Base-by-base conservation (phyloP, 176 grass and related monocot species). In the Oryza officinalis region DNA sequence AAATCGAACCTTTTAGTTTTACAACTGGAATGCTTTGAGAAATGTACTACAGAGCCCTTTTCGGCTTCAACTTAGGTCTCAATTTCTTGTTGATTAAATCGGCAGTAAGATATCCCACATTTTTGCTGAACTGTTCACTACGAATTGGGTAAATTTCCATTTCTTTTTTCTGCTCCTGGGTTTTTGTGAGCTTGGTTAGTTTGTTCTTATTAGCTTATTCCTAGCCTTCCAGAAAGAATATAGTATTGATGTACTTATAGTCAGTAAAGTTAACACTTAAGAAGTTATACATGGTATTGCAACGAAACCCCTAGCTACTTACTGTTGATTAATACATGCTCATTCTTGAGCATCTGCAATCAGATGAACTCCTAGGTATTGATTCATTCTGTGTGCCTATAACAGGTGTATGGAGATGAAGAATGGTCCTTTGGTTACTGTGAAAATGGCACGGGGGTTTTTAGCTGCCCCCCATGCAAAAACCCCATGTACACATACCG, bases 381-480 rank as follows among this genome's bases (percentile, higher is more conserved):
- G 26, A 35, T 65, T 63, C 1, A n/a, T 20, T 38, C 13, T 52
- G 41, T 13, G 5, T 26, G 22, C 28, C 28, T 43, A 20, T 14
- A 18, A 44, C 84, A 93, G 91, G 85, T 90, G 0, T 93, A 93
- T 5, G 91, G 85, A 8, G 85, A 92, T 15, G 87, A 89, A 69
- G 91, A 92, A 87, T 90, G 87, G 91, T 93, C 87, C 4, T 93
- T 93, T 80, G 80, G 83, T 13, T 90, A 78, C 59, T 90, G 91
- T 13, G 77, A 93, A 38, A 75, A 87, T 69, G 91, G 91, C 63
- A 87, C 65, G 30, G 87, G 91, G 64, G 88, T 90, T 75, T 93
- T 93, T 38, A 93, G 72, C 68, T 87, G 85, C 74, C 88, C 84
- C 12, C 87, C 88, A 12, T 33, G 78, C 74, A 85, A 81, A 75